A percentile compares a stretch with the other conserved stretches of the same genome.
Evolutionary conservation across 2,329 filamentous ascomycete genomes (phyloP).

Genomic region (Hypoxylon sp.): DNA sequence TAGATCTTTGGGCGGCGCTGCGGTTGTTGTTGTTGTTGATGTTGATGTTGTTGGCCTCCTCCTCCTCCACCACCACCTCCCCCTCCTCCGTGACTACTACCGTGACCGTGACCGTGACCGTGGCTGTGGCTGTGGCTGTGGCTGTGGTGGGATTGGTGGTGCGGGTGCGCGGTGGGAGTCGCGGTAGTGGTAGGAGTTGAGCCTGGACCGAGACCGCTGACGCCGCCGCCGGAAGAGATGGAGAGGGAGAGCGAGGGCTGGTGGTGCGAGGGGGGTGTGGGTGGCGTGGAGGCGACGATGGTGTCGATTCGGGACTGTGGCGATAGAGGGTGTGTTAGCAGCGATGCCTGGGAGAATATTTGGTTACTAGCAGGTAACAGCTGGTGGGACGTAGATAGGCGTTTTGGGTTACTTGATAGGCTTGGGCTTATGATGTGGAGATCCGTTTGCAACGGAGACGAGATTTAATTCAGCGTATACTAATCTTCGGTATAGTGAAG

Average conservation of each 20-base stretch:
- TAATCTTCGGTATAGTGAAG: neutral
- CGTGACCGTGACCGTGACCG: neutral
- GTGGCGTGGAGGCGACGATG: slow-evolving; percentile 56
- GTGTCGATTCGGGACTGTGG: slow-evolving; percentile 57
- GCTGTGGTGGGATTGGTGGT: neutral
- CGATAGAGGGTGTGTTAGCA: slow-evolving; percentile 33
- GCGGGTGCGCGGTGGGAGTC: neutral
- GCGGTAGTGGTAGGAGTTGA: neutral
- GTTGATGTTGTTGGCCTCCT: slow-evolving; percentile 17
- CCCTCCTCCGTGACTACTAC: neutral
- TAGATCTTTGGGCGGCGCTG: slow-evolving; percentile 73
- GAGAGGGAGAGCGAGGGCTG: slow-evolving; percentile 16
- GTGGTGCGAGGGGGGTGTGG: slow-evolving; percentile 41
- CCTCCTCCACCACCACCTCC: slow-evolving; percentile 14
- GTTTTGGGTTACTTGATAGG: neutral
- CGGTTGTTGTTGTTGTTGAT: slow-evolving; percentile 21
- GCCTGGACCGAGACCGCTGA: slow-evolving; percentile 15
- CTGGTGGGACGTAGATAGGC: neutral
- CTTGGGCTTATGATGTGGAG: neutral
- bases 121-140: neutral
- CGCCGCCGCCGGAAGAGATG: slow-evolving; percentile 2
- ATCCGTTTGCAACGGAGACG: neutral
- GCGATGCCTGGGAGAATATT: slow-evolving; percentile 11
- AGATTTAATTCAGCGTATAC: neutral
- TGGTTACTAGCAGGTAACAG: neutral